phyloP scores from a whole-genome alignment of 1,284 basidiomycete genomes.

The Gymnopus androsaceus region DNA sequence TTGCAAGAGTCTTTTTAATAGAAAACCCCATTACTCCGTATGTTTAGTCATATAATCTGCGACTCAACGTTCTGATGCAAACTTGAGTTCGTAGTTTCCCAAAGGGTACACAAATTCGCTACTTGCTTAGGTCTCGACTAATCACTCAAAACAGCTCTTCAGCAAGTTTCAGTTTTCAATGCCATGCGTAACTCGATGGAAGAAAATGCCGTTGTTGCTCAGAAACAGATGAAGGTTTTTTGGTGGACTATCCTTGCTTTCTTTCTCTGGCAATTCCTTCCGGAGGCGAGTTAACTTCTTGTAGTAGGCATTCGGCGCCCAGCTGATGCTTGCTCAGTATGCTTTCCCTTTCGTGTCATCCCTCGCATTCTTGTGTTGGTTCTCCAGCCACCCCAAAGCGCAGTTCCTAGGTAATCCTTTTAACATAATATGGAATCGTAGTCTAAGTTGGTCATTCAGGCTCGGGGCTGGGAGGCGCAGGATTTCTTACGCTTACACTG shows the following conservation, averaged over 20 bases:
- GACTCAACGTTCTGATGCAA: too few species aligned
- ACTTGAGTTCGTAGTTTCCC: too few species aligned
- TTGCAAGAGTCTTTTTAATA: conserved; percentile 24
- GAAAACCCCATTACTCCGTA: conserved; percentile 25
- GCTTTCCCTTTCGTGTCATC: conserved; percentile 29
- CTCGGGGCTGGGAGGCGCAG: conserved; percentile 26
- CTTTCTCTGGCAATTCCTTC: conserved; percentile 25
- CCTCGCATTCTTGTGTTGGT: conserved; percentile 28
- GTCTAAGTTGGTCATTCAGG: neutral
- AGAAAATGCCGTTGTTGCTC: conserved; percentile 10
- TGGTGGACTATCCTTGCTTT: conserved; percentile 25
- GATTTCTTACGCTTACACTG: conserved; percentile 25
- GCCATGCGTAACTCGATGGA: conserved; percentile 22
- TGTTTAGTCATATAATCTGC: too few species aligned
- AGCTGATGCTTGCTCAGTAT: conserved; percentile 13
- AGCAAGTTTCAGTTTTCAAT: conserved; percentile 22
- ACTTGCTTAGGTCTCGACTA: too few species aligned
- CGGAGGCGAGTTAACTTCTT: conserved; percentile 17
- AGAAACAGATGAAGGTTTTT: conserved; percentile 27
- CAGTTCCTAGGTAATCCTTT: conserved; percentile 29
- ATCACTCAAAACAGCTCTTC: conserved; percentile 9
- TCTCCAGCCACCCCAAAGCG: conserved; percentile 24
- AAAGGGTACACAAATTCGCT: too few species aligned
- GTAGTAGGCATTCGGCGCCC: too few species aligned
- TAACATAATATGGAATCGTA: neutral